Evolutionary conservation across 1,284 basidiomycete species (phyloP).

Genomic region (Afroboletus lepidellus): DNA sequence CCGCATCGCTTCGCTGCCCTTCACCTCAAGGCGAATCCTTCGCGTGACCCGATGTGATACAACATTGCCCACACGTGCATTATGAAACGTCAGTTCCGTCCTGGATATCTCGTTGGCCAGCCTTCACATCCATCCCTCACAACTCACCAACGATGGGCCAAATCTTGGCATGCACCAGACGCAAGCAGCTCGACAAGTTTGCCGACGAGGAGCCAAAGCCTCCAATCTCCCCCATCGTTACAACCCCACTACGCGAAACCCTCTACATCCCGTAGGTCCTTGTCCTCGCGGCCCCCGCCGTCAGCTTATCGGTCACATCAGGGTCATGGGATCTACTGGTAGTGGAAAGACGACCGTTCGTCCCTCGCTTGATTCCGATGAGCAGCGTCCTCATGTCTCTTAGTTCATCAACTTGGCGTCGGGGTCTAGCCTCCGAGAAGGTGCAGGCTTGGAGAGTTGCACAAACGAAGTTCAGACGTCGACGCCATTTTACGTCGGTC

Average conservation of each 20-base stretch:
- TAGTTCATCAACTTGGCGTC: slow-evolving; percentile 40
- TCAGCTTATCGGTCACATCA: slow-evolving; percentile 32
- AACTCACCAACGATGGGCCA: slow-evolving; percentile 29
- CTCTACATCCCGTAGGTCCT: slow-evolving; percentile 31
- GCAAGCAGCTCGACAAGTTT: slow-evolving; percentile 29
- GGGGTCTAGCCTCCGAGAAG: slow-evolving; percentile 32
- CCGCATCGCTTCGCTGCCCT: slow-evolving; percentile 28
- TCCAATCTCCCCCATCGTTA: slow-evolving; percentile 10
- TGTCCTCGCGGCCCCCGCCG: background rate
- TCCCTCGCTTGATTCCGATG: background rate
- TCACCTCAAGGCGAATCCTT: slow-evolving; percentile 28
- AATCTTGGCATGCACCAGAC: slow-evolving; percentile 28
- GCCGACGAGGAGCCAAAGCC: slow-evolving; percentile 29
- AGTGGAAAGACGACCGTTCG: slow-evolving; percentile 37
- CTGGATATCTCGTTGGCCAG: slow-evolving; percentile 28
- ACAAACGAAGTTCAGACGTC: slow-evolving; percentile 37
- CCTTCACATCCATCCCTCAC: slow-evolving; percentile 15
- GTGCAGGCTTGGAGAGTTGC: slow-evolving; percentile 36
- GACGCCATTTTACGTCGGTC: slow-evolving; percentile 28
- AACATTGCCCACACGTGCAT: slow-evolving; percentile 31
- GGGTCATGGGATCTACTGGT: slow-evolving; percentile 36
- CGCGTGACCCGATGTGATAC: slow-evolving; percentile 31
- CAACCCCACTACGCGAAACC: slow-evolving; percentile 24
- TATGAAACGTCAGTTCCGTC: slow-evolving; percentile 26
- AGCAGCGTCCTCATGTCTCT: slow-evolving; percentile 9